Evolutionary conservation across 208 protist species (phyloP).

Genomic region (Herpetomonas tarakana): DNA sequence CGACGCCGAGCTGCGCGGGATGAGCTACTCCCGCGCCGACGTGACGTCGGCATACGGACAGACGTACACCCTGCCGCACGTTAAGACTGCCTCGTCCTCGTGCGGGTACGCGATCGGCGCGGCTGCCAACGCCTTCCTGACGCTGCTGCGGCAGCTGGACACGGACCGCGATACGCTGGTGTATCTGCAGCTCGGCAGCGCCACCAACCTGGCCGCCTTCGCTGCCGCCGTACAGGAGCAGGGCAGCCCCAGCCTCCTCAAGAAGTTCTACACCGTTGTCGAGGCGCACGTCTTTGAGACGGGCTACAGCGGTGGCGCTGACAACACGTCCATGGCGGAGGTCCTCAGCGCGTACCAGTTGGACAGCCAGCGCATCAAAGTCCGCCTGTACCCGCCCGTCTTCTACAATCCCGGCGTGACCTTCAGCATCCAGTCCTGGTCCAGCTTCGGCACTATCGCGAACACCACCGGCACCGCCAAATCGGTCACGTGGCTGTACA

Average conservation of each 20-base stretch:
- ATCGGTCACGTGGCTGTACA: conserved; percentile 18
- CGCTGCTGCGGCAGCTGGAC: background rate
- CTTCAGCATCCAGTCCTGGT: conserved; percentile 20
- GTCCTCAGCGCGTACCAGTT: conserved; percentile 8
- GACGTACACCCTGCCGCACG: conserved; percentile 10
- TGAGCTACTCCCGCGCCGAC: conserved; percentile 33
- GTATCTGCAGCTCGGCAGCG: conserved; percentile 18
- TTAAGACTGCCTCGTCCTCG: background rate
- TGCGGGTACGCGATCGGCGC: conserved; percentile 1
- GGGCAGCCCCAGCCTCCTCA: background rate
- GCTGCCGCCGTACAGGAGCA: conserved; percentile 5
- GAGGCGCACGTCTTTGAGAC: conserved; percentile 30
- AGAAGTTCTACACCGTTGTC: conserved; percentile 5
- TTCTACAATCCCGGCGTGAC: conserved; percentile 21
- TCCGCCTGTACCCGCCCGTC: conserved; percentile 15
- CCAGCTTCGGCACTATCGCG: conserved; percentile 12
- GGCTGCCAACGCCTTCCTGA: conserved; percentile 10
- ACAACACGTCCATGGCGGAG: conserved; percentile 11
- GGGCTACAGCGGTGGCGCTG: conserved; percentile 25
- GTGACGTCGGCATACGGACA: conserved; percentile 25
- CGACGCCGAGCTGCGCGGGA: conserved; percentile 22
- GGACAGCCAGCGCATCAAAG: conserved; percentile 1
- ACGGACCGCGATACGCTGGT: conserved; percentile 12
- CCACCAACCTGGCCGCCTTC: conserved; percentile 14
- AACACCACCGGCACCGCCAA: background rate